Base-by-base conservation (phyloP, 805 yeast genomes). In the Candida ponderosae region DNA sequence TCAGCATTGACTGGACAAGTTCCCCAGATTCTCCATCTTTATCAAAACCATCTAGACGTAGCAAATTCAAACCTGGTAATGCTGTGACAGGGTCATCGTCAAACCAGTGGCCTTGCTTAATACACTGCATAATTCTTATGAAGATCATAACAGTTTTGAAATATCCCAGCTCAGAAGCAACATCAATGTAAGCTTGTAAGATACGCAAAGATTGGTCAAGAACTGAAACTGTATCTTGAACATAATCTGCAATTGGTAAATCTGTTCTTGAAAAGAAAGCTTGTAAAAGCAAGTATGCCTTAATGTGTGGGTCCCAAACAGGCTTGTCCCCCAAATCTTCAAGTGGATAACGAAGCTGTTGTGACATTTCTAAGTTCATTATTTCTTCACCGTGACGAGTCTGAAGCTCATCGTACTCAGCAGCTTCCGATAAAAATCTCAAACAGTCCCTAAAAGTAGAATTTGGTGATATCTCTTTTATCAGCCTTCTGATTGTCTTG, bases 181-280 rank as follows among this genome's bases (percentile, higher is more conserved):
- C 86, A 60, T 93, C 99, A 41, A 90, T 80, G 47, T 74, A 81
- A 0, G 97, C 97, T 55, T 93, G 98, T 37, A 89, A 62, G 44
- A 93, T 81, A 73, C 98, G 95, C 52, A 93, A 66, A 7, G 95
- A 78, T 62, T 93, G 98, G 53, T 94, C 99, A 40, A 93, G 64
- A 9, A 93, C 95, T 0, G 97, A 80, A 13, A 88, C 76, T 0
- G 96, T 88, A 36, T 23, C 21, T 54, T 90, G 97, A 9, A 82
- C 69, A 55, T 93, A 93, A 66, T 93, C 99, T 0, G 95, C 94
- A 51, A 93, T 85, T 2, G 97, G 98, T 34, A 93, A 65, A 41
- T 85, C 93, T 6, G 84, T 74, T 42, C 80, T 77, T 0, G 97
- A 86, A 37, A 93, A 81, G 56, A 72, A 90, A 0, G 97, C 81